These are phyloP conservation scores for Zygoascus biomembranicola DNA, from an alignment of 805 yeast species.

Conservation along the genomic window DNA sequence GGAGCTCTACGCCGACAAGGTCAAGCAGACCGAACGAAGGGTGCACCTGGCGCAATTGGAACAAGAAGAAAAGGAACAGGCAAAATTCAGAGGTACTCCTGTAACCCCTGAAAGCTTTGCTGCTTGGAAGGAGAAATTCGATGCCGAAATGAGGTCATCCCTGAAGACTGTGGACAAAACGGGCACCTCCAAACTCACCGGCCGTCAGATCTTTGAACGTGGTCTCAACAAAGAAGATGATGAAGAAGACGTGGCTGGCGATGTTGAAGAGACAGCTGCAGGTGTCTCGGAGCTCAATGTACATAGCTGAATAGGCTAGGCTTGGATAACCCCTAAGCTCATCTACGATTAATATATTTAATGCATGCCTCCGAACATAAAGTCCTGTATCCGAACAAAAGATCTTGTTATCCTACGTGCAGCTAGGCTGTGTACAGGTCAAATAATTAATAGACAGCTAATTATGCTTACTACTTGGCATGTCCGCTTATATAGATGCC, in stretches of 20 bases:
- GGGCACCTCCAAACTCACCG: constrained; percentile 61
- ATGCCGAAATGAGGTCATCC: not conserved
- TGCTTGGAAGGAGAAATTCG: constrained; percentile 63
- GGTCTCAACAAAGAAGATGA: constrained; percentile 75
- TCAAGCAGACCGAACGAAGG: constrained; percentile 43
- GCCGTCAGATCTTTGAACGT: constrained; percentile 80
- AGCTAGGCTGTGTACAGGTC: too few species aligned
- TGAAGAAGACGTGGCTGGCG: constrained; percentile 34
- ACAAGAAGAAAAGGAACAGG: constrained; percentile 76
- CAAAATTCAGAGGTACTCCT: constrained; percentile 83
- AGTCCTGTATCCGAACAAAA: too few species aligned
- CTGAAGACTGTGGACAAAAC: constrained; percentile 44
- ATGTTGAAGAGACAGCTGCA: not conserved
- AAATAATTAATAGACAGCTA: too few species aligned
- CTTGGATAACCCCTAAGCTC: too few species aligned
- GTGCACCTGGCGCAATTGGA: constrained; percentile 52
- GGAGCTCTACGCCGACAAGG: constrained; percentile 48
- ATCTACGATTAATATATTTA: not conserved
- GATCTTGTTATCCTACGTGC: too few species aligned
- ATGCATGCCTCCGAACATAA: not conserved
- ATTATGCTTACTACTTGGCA: too few species aligned
- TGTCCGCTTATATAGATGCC: too few species aligned
- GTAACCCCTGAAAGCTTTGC: constrained; percentile 72
- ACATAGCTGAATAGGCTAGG: too few species aligned
- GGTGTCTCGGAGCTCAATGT: too few species aligned